A percentile compares a stretch with the other conserved stretches of the same genome.
Evolutionary conservation across 345 rosid genomes (phyloP).

Genomic region (Populus simonii): DNA sequence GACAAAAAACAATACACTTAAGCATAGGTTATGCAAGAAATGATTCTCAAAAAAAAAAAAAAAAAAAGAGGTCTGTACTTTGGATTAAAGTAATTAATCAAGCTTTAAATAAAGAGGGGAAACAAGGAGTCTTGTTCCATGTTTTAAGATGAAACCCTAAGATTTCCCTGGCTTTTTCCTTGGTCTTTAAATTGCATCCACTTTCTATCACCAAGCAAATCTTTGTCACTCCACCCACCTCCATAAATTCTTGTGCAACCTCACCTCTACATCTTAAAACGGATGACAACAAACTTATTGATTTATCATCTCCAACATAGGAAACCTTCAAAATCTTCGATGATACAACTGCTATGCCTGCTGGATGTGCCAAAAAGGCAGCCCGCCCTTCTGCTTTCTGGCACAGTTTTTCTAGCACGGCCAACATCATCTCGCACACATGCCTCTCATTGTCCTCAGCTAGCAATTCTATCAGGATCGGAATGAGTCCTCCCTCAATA

Average conservation of each 20-base stretch:
- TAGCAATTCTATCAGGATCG: constrained; percentile 17
- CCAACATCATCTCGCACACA: constrained; percentile 23
- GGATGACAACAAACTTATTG: constrained; percentile 55
- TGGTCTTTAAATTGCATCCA: constrained; percentile 40
- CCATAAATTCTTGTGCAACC: constrained; percentile 66
- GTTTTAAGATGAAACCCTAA: constrained; percentile 59
- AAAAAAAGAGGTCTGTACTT: not conserved
- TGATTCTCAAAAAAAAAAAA: not conserved
- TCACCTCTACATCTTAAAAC: constrained; percentile 49
- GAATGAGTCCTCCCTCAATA: constrained; percentile 14
- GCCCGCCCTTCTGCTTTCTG: constrained; percentile 79
- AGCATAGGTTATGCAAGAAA: not conserved
- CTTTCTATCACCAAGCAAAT: constrained; percentile 64
- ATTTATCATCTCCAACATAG: constrained; percentile 52
- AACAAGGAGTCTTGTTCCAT: constrained; percentile 68
- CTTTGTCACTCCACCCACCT: constrained; percentile 66
- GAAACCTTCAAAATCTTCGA: constrained; percentile 80
- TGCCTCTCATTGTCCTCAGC: constrained; percentile 10
- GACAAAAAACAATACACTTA: not conserved
- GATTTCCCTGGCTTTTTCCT: constrained; percentile 59
- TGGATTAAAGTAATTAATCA: not conserved
- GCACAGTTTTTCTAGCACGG: constrained; percentile 54
- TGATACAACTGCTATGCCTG: constrained; percentile 67
- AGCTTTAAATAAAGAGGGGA: not conserved
- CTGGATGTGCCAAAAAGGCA: constrained; percentile 55